Evolutionary conservation across 768 basidiomycete genomes (phyloP).

Genomic region (Mycena latifolia): DNA sequence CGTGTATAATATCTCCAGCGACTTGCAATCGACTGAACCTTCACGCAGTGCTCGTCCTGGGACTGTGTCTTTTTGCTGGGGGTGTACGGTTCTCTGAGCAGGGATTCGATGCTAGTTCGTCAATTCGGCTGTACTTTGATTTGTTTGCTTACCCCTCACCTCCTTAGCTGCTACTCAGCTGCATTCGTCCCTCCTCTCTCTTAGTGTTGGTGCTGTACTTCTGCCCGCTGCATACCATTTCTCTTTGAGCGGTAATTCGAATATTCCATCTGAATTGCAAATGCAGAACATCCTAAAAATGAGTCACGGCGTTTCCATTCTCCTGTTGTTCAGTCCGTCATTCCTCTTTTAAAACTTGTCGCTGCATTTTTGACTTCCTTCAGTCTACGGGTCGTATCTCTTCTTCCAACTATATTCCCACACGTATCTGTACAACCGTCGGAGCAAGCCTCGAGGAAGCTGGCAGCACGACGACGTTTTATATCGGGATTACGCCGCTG

Average conservation of each 20-base stretch:
- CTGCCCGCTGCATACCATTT: conserved; percentile 84
- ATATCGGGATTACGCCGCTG: not conserved
- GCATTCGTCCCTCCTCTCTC: conserved; percentile 78
- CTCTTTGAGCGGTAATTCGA: conserved; percentile 54
- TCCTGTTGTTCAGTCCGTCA: conserved; percentile 78
- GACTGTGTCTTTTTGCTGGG: conserved; percentile 89
- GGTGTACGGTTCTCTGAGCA: conserved; percentile 84
- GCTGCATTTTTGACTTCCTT: conserved; percentile 8
- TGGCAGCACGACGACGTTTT: conserved; percentile 4
- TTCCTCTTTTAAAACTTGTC: not conserved
- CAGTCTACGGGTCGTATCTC: conserved; percentile 80
- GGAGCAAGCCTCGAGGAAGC: conserved; percentile 59
- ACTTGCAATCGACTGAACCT: conserved; percentile 14
- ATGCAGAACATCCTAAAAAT: conserved; percentile 69
- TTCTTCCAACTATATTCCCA: conserved; percentile 88
- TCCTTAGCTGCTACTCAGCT: conserved; percentile 74
- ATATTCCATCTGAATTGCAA: conserved; percentile 46
- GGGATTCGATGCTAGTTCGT: conserved; percentile 75
- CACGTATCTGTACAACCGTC: conserved; percentile 72
- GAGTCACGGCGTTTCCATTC: conserved; percentile 85
- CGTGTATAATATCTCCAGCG: conserved; percentile 33
- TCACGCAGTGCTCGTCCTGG: conserved; percentile 79
- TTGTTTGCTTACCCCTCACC: not conserved
- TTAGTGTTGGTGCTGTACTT: conserved; percentile 85
- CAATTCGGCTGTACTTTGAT: not conserved